Evolutionary conservation across 2,329 filamentous ascomycete species (phyloP), one percentile per base, ranked within the genome.

Genomic region (Ilyonectria destructans): DNA sequence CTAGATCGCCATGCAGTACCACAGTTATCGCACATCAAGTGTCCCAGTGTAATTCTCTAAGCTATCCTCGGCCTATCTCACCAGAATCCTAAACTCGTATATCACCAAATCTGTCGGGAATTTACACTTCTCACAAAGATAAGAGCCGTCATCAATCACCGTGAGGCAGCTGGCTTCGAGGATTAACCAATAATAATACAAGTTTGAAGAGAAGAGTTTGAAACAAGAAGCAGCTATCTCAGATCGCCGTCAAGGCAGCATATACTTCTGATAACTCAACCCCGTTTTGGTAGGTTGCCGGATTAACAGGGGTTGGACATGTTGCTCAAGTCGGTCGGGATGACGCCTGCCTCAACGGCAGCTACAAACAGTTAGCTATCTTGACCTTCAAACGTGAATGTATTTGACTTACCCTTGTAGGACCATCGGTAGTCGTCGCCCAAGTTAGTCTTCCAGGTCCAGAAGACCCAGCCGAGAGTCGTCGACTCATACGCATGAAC

Each of bases 381-480:
- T n/a, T 3, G 12, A 48, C 21, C 29, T 33, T 17, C 12, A 2
- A 43, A 13, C 2, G 17, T 23, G 17, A 33, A 9, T 6, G 21
- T 9, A 5, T 5, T 15, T n/a, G 4, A 62, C 74, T 37, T 21
- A 75, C 74, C 70, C 65, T 64, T 70, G 40, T 76, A 76, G 35
- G 72, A 74, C 74, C 74, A 76, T 3, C 74, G 71, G 46, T 76
- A 76, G 45, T 76, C 74, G n/a, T 63, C 51, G 12, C 74, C 73
- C 15, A 75, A 68, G 52, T 69, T 69, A 1, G 71, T 65, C 59
- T 71, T 76, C 74, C 74, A 76, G 9, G 71, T 71, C 74, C 74
- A 76, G 40, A 69, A 76, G 8, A 76, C 65, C 74, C 74, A 76
- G 12, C 74, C 74, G 1, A 75, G 65, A 2, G 73, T 68, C 19